Percentiles rank a stretch among this genome's conserved stretches.
Evolutionary conservation across 768 basidiomycete genomes (phyloP).

Genomic region (Leucocoprinus sp.): DNA sequence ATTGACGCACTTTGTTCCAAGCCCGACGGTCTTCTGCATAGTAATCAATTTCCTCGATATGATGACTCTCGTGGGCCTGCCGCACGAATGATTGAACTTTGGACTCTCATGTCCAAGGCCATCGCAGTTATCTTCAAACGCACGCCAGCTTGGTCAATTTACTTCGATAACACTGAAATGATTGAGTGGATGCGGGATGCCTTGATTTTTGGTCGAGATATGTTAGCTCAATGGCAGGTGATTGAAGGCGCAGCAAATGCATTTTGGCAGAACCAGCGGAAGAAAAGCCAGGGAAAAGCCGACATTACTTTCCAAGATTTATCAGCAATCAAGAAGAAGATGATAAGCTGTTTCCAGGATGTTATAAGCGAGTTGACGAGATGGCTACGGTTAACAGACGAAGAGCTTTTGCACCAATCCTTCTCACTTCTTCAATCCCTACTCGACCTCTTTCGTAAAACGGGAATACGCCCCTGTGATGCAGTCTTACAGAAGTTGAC

Average conservation of each 20-base stretch:
- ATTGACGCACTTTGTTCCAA: constrained; percentile 79
- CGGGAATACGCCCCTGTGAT: constrained; percentile 45
- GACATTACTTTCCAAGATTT: constrained; percentile 30
- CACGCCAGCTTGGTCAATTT: constrained; percentile 76
- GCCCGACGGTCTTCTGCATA: constrained; percentile 63
- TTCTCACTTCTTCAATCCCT: constrained; percentile 77
- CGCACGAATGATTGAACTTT: constrained; percentile 57
- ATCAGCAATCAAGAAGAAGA: constrained; percentile 56
- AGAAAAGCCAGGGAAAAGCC: constrained; percentile 17
- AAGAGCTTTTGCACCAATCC: constrained; percentile 85
- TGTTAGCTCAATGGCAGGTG: constrained; percentile 72
- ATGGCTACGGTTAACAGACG: constrained; percentile 91
- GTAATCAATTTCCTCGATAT: constrained; percentile 39
- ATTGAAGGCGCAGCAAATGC: constrained; percentile 63
- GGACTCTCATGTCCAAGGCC: constrained; percentile 75
- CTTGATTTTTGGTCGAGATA: constrained; percentile 82
- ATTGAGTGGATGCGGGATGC: constrained; percentile 98
- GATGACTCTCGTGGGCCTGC: constrained; percentile 37
- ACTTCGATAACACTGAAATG: constrained; percentile 80
- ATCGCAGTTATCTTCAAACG: constrained; percentile 79
- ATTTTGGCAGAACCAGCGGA: constrained; percentile 6
- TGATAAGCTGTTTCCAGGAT: constrained; percentile 71
- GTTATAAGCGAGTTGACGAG: constrained; percentile 72
- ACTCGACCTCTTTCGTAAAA: constrained; percentile 66
- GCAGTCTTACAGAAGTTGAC: constrained; percentile 57